These are phyloP conservation scores for Mollisiaceae sp. DNA, from an alignment of 2,329 filamentous ascomycete species.

Conservation along the genomic window DNA sequence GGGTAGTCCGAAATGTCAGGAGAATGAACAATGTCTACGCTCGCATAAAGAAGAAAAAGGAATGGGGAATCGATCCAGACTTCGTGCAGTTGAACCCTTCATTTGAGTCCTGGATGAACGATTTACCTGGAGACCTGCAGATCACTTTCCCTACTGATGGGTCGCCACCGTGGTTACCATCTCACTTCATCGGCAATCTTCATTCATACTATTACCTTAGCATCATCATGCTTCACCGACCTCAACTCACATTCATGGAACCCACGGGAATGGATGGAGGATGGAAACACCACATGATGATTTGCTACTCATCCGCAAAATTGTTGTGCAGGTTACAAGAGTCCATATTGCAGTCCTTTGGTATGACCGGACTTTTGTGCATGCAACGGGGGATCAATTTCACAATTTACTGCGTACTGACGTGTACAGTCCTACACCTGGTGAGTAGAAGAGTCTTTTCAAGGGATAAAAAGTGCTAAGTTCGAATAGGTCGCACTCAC, in stretches of 20 bases:
- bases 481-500: constrained; percentile 79
- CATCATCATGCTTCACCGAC: constrained; percentile 85
- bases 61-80: constrained; percentile 86
- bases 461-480: constrained; percentile 16
- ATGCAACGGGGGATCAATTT: constrained; percentile 97
- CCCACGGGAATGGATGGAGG: constrained; percentile 71
- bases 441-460: constrained; percentile 58
- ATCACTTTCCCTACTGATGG: constrained; percentile 79
- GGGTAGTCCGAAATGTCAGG: constrained; percentile 78
- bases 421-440: constrained; percentile 90
- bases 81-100: constrained; percentile 80
- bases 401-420: constrained; percentile 89
- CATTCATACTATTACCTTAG: constrained; percentile 88
- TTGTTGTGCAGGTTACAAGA: constrained; percentile 86
- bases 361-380: constrained; percentile 79
- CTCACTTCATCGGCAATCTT: constrained; percentile 86
- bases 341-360: constrained; percentile 76
- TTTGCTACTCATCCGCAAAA: constrained; percentile 86
- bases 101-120: constrained; percentile 76
- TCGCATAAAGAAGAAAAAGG: constrained; percentile 74
- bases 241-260: constrained; percentile 80
- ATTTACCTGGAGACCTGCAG: constrained; percentile 78
- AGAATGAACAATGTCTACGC: constrained; percentile 77
- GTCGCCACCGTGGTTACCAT: constrained; percentile 81
- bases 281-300: constrained; percentile 88